Evolutionary conservation across 148 eudicot genomes (phyloP).

Genomic region (Salicornia ramosissima): DNA sequence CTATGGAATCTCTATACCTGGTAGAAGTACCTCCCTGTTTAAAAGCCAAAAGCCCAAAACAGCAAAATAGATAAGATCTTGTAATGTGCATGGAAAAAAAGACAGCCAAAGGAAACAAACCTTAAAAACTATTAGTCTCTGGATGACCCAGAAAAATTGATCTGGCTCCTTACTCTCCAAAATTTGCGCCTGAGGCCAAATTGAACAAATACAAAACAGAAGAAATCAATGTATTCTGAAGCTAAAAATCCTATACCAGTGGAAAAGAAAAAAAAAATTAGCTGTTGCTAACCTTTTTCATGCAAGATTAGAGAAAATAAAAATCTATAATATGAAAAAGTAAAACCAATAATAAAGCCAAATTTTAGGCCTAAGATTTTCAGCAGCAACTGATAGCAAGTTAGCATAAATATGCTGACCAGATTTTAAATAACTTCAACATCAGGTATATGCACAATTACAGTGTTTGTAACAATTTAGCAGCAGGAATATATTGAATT

Average conservation of each 20-base stretch:
- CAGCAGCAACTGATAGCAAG: not conserved
- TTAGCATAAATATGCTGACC: not conserved
- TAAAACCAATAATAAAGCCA: not conserved
- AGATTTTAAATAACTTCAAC: not conserved
- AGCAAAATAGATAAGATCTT: slow-evolving; percentile 1
- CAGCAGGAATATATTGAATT: not conserved
- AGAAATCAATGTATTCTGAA: not conserved
- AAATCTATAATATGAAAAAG: not conserved
- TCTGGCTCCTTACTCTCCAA: slow-evolving; percentile 12
- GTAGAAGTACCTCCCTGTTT: slow-evolving; percentile 13
- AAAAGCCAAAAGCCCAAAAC: not conserved
- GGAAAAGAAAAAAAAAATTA: not conserved
- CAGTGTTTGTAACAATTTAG: not conserved
- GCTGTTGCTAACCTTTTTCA: not conserved
- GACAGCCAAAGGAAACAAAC: not conserved
- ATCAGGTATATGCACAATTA: not conserved
- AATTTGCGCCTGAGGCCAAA: slow-evolving; percentile 3
- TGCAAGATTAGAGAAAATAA: not conserved
- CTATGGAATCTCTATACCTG: not conserved
- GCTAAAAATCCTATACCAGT: not conserved
- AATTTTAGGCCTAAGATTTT: too few relatives aligned
- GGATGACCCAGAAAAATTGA: slow-evolving; percentile 13
- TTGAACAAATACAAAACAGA: not conserved
- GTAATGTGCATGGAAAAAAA: not conserved
- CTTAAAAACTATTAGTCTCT: not conserved